A percentile compares a stretch with the other conserved stretches of the same genome.
Evolutionary conservation across 2,329 filamentous ascomycete genomes (phyloP).

Genomic region (Colletotrichum graminicola): DNA sequence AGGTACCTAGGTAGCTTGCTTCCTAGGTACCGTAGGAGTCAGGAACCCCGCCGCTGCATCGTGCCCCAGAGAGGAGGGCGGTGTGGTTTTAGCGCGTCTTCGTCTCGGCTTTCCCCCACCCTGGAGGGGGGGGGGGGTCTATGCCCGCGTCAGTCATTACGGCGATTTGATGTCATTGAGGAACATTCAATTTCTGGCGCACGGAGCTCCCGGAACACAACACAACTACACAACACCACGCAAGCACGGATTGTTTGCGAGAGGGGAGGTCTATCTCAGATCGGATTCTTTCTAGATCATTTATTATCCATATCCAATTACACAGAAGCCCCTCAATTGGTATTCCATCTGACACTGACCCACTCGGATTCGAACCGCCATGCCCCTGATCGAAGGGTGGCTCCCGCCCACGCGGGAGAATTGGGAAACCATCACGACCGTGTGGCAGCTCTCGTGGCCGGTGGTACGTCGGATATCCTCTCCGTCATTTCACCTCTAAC

Average conservation of each 20-base stretch:
- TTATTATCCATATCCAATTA: background rate
- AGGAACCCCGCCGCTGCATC: no score
- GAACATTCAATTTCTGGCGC: background rate
- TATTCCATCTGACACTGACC: background rate
- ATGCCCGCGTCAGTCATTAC: background rate
- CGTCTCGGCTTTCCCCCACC: no score
- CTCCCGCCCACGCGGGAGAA: constrained; percentile 69
- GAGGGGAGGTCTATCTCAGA: no score
- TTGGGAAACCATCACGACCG: constrained; percentile 64
- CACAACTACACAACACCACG: background rate
- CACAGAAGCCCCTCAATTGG: no score
- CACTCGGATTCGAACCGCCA: constrained; percentile 44
- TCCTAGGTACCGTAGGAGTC: no score
- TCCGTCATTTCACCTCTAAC: background rate
- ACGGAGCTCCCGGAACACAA: background rate
- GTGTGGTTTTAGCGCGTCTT: background rate
- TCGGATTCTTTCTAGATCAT: background rate
- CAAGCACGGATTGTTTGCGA: background rate
- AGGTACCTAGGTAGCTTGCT: background rate
- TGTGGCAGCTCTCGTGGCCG: constrained; percentile 67
- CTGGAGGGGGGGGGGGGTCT: background rate
- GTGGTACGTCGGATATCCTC: constrained; percentile 54
- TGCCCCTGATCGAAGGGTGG: constrained; percentile 66
- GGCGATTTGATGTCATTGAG: constrained; percentile 13
- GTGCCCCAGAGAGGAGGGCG: background rate